Percentiles rank a stretch among this genome's conserved stretches.
Conservation (phyloP, 129 eudicot genomes). For the Flaveria sonorensis region DNA sequence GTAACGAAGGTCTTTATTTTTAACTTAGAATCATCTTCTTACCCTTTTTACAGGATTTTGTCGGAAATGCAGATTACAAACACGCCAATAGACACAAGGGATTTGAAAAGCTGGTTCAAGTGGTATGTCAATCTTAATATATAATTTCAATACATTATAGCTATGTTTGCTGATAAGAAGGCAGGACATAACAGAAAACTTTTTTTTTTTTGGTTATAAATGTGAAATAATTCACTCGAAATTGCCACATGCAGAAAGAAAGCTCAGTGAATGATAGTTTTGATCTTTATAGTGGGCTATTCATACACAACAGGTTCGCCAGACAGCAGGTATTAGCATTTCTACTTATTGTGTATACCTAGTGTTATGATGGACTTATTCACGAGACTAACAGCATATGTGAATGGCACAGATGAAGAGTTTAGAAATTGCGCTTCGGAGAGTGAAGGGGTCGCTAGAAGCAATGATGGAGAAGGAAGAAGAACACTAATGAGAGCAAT, state of each 20-base stretch:
- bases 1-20: not conserved
- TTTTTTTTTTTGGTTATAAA: not conserved
- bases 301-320: constrained; percentile 63
- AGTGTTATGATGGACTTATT: not conserved
- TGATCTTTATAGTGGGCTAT: constrained; percentile 66
- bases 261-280: constrained; percentile 56
- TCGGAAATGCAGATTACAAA: constrained; percentile 55
- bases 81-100: constrained; percentile 72
- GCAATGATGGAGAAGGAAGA: constrained; percentile 33
- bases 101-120: constrained; percentile 66
- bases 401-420: constrained; percentile 42
- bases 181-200: not conserved
- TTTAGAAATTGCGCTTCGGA: constrained; percentile 59
- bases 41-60: constrained; percentile 50
- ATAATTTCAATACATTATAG: not conserved
- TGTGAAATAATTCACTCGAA: constrained; percentile 22
- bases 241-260: constrained; percentile 51
- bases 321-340: constrained; percentile 47
- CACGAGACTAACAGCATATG: not conserved
- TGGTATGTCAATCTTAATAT: constrained; percentile 43
- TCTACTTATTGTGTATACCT: not conserved
- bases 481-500: constrained; percentile 6
- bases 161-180: not conserved
- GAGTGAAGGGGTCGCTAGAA: constrained; percentile 49
- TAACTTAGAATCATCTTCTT: constrained; percentile 6